Percentiles rank a stretch among this genome's conserved stretches.
phyloP scores from a whole-genome alignment of 2,329 filamentous ascomycete genomes.

The Blastomyces silverae region DNA sequence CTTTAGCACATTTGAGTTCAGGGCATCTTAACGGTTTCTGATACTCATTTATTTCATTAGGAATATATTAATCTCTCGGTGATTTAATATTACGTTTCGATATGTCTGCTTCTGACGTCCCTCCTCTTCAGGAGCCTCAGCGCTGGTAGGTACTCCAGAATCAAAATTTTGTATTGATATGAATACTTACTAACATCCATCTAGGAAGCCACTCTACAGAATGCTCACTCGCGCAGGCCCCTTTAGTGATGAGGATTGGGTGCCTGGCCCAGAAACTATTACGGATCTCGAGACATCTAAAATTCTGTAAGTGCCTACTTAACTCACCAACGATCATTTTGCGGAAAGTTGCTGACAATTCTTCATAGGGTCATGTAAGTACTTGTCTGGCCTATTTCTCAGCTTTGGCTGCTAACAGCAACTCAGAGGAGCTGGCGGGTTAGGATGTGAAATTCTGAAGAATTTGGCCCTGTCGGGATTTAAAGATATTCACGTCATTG shows the following conservation, averaged over 20 bases:
- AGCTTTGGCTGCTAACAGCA: conserved; percentile 14
- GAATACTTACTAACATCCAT: conserved; percentile 5
- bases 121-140: conserved; percentile 8
- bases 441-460: conserved; percentile 96
- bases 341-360: conserved; percentile 12
- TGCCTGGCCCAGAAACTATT: conserved; percentile 47
- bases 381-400: not conserved
- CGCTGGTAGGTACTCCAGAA: conserved; percentile 26
- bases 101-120: conserved; percentile 4
- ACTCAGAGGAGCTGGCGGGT: conserved; percentile 75
- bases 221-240: conserved; percentile 71
- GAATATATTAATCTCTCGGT: not conserved
- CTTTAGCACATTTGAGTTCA: not conserved
- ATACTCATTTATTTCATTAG: not conserved
- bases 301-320: conserved; percentile 55
- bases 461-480: conserved; percentile 93
- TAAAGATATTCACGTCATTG: conserved; percentile 95
- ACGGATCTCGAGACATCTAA: conserved; percentile 62
- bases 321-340: not conserved
- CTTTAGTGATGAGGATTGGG: conserved; percentile 63
- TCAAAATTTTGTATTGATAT: conserved; percentile 16
- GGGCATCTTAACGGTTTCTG: not conserved
- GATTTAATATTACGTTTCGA: not conserved
- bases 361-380: conserved; percentile 33
- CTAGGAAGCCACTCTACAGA: conserved; percentile 75